Evolutionary conservation across 345 rosid genomes (phyloP).

Genomic region (Lepidium didymum): DNA sequence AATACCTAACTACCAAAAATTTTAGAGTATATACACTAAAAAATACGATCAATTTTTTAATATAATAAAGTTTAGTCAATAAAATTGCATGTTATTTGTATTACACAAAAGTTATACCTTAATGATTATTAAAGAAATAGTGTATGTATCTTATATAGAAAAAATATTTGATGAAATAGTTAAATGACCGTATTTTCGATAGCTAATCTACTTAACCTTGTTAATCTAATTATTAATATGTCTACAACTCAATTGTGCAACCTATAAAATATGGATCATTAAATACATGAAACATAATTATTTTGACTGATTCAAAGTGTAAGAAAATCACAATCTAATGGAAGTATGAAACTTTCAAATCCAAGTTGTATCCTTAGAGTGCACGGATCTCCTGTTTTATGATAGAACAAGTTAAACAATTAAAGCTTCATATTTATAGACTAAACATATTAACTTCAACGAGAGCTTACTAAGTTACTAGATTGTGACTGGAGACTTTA

Average conservation of each 20-base stretch:
- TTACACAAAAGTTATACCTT: neutral
- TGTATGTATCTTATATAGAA: no score
- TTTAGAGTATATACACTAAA: neutral
- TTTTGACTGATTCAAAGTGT: slow-evolving; percentile 23
- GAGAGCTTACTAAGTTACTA: neutral
- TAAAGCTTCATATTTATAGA: slow-evolving; percentile 5
- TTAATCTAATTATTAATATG: no score
- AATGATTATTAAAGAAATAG: neutral
- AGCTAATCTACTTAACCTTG: no score
- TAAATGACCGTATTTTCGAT: no score
- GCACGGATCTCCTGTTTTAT: slow-evolving; percentile 23
- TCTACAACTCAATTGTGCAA: no score
- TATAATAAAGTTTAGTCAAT: neutral
- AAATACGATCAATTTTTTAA: neutral
- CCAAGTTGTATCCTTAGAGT: slow-evolving; percentile 15
- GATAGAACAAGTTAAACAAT: slow-evolving; percentile 19
- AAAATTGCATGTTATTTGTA: neutral
- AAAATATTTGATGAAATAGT: no score
- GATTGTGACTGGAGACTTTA: neutral
- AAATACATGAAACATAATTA: neutral
- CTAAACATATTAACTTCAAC: neutral
- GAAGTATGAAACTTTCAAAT: slow-evolving; percentile 3
- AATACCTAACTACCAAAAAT: neutral
- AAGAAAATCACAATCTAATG: neutral
- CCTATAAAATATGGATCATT: neutral